Evolutionary conservation across 2,329 filamentous ascomycete species (phyloP).

Genomic region (Apiospora pterosperma): DNA sequence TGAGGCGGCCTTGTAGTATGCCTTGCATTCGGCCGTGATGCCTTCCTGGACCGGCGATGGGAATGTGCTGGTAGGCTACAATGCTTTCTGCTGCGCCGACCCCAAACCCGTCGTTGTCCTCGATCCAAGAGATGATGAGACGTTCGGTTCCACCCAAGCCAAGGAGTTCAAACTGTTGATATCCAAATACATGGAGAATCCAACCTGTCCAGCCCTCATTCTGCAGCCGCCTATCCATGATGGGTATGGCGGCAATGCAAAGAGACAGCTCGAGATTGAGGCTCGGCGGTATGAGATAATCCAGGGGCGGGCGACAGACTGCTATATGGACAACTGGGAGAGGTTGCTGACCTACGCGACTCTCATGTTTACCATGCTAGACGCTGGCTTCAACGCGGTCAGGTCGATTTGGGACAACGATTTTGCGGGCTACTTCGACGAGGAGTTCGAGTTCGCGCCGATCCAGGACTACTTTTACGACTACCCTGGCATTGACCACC

Average conservation of each 20-base stretch:
- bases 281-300: neutral
- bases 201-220: slow-evolving; percentile 9
- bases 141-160: slow-evolving; percentile 6
- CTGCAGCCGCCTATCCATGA: neutral
- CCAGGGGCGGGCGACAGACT: slow-evolving; percentile 3
- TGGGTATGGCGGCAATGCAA: too few species aligned
- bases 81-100: neutral
- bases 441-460: too few species aligned
- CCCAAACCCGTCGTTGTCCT: neutral
- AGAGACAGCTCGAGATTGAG: too few species aligned
- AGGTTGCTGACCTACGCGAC: neutral
- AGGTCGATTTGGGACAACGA: too few species aligned
- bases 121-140: neutral
- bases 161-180: slow-evolving; percentile 9
- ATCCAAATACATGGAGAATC: slow-evolving; percentile 8
- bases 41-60: too few species aligned
- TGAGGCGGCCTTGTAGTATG: too few species aligned
- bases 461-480: too few species aligned
- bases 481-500: too few species aligned
- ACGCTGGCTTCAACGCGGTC: too few species aligned
- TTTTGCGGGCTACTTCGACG: too few species aligned
- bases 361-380: neutral
- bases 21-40: too few species aligned
- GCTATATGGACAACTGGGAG: neutral
- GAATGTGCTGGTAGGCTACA: too few species aligned